Base-by-base conservation (phyloP, 1,284 basidiomycete genomes). In the Vanrija pseudolonga region DNA sequence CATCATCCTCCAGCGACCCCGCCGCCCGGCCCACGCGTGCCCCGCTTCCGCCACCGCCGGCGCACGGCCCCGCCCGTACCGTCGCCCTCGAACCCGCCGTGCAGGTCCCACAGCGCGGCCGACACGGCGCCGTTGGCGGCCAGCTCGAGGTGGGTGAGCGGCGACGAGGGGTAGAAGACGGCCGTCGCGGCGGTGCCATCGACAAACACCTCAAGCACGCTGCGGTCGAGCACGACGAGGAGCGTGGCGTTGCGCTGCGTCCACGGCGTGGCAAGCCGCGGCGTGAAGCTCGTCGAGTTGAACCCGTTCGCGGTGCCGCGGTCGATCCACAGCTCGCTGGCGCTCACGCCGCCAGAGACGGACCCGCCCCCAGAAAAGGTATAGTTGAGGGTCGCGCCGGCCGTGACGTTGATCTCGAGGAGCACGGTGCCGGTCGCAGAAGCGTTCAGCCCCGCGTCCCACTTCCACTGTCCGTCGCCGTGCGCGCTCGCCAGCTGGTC, bases 281-380 rank as follows among this genome's bases (percentile, higher is more conserved):
- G 66, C 61, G 55, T 71, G 67, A 71, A 76, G 54, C 72, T 70
- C 9, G 69, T 67, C 50, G 71, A 67, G 19, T 63, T 58, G 52
- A 69, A 77, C 1, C 43, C 41, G 18, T 56, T 58, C 14, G 64
- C 65, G 17, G 67, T 64, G 6, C 63, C 59, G 20, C 76, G 63
- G 56, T 77, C 72, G 26, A 76, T 52, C 63, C 61, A 76, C 4
- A 70, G 54, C 14, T 57, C 38, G 17, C 61, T 54, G 4, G 62
- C 26, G 20, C 41, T 46, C 26, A 55, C 8, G 11, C 36, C 15
- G 26, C 45, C 18, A 9, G 45, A 22, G 47, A 55, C 24, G 8
- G 47, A 37, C 9, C 44, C 44, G 20, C 17, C 23, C 19, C 5
- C 14, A 12, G 24, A 17, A 9, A 38, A 12, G 23, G 22, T 20